These are phyloP conservation scores for Cytospora piceicola DNA, from an alignment of 2,329 filamentous ascomycete genomes.

Conservation along the genomic window DNA sequence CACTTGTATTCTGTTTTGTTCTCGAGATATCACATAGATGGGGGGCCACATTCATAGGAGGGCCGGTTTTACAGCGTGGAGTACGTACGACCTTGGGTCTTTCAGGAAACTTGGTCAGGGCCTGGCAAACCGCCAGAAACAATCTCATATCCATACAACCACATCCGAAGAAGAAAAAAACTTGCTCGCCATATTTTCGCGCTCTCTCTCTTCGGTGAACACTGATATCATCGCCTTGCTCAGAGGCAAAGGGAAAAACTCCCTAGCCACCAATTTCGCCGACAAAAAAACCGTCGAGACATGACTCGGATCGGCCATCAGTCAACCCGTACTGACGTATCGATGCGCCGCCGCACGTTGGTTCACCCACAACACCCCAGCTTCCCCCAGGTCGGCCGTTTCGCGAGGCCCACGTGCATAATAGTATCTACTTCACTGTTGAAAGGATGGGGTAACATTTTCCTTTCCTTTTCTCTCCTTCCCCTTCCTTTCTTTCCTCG, in stretches of 20 bases:
- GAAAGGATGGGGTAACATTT: no score
- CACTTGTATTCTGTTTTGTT: not conserved
- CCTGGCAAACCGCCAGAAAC: constrained; percentile 3
- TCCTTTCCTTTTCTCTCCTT: not conserved
- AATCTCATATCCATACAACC: constrained; percentile 1
- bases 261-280: not conserved
- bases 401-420: constrained; percentile 11
- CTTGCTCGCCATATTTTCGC: not conserved
- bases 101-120: not conserved
- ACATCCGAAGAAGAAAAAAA: not conserved
- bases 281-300: constrained; percentile 13
- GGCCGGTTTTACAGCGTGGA: constrained; percentile 7
- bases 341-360: constrained; percentile 8
- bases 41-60: not conserved
- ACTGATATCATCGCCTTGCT: no score
- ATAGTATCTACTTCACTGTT: not conserved
- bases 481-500: no score
- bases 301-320: constrained; percentile 23
- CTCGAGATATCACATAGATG: constrained; percentile 24
- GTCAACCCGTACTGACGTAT: constrained; percentile 24
- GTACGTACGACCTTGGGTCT: constrained; percentile 22
- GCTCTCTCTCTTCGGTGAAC: not conserved
- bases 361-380: not conserved
- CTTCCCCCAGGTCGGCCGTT: not conserved
- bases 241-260: not conserved